Conservation (phyloP, 2,329 filamentous ascomycete genomes). For the Cladosporium sphaerospermum region DNA sequence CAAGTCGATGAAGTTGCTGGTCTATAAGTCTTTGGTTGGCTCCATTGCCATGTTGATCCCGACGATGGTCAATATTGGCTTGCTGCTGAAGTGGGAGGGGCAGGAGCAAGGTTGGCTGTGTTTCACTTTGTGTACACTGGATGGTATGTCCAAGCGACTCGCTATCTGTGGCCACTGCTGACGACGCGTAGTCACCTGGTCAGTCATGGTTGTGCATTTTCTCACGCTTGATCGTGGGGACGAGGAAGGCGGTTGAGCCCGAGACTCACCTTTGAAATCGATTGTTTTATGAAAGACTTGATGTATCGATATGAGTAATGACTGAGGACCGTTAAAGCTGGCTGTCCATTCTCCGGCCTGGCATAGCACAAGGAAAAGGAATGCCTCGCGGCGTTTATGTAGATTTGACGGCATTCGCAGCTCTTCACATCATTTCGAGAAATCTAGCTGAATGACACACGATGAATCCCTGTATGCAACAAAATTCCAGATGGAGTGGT, state of each 20-base stretch:
- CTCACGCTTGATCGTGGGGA: conserved; percentile 11
- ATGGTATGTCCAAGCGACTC: conserved; percentile 27
- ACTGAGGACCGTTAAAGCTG: too few relatives aligned
- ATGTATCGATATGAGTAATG: too few relatives aligned
- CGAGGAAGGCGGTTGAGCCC: neutral
- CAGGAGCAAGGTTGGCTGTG: conserved; percentile 37
- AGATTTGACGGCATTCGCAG: too few relatives aligned
- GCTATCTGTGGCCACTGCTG: neutral
- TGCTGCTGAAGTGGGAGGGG: conserved; percentile 28
- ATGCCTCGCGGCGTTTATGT: too few relatives aligned
- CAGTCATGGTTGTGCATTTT: conserved; percentile 13
- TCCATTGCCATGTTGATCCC: conserved; percentile 34
- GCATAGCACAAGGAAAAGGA: too few relatives aligned
- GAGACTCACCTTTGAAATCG: too few relatives aligned
- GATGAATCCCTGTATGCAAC: too few relatives aligned
- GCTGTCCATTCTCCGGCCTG: too few relatives aligned
- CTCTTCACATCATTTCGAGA: too few relatives aligned
- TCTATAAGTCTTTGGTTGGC: conserved; percentile 35
- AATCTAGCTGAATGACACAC: too few relatives aligned
- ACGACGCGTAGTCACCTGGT: conserved; percentile 13
- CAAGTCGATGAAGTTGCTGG: conserved; percentile 33
- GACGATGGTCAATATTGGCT: conserved; percentile 33
- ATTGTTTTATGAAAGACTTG: too few relatives aligned
- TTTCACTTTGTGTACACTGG: conserved; percentile 34
- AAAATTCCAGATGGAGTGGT: too few relatives aligned